Evolutionary conservation across 2,329 filamentous ascomycete species (phyloP), one percentile per base, ranked within the genome.

Genomic region (Phialophora tarda): DNA sequence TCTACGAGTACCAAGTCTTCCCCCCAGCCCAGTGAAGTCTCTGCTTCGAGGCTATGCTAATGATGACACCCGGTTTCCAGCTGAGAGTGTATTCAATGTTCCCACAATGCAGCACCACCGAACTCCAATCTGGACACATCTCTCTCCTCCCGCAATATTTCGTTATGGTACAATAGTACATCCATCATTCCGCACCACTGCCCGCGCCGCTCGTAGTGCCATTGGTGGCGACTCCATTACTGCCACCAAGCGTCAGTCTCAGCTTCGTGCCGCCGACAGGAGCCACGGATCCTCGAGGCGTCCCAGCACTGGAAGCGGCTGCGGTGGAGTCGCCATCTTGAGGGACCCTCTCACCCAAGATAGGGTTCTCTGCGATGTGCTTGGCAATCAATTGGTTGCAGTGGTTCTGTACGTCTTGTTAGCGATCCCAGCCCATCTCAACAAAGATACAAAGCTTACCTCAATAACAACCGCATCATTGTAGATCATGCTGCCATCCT

Each of bases 401-500:
- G 57, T 63, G 62, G 30, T 72, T 69, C 72, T 73, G 51, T 53
- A 17, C 47, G 10, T 53, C 21, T 7, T n/a, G 48, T 61, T 44
- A 61, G 59, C 51, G 10, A 41, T 8, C 10, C n/a, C 21, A 26
- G 11, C 11, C 21, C 32, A 38, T 17, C 12, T 4, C 23, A 10
- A 34, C 4, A 34, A 34, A 11, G 6, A 12, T 44, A 12, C 24
- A 28, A n/a, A 7, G n/a, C 70, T 70, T 82, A 96, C 93, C 85
- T 97, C 91, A 79, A 99, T 97, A 62, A 90, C 84, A 78, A 93
- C 93, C 58, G 94, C 94, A 82, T 99, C 95, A 74, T 91, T 86
- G 81, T 93, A 98, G 62, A 99, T 85, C 73, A 96, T 83, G 78
- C 93, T 97, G 65, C 90, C 91, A 76, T 98, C 95, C 79, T 99